Percentiles rank a stretch among this genome's conserved stretches.
Evolutionary conservation across 768 basidiomycete species (phyloP).

Genomic region (Tulasnella sp.): DNA sequence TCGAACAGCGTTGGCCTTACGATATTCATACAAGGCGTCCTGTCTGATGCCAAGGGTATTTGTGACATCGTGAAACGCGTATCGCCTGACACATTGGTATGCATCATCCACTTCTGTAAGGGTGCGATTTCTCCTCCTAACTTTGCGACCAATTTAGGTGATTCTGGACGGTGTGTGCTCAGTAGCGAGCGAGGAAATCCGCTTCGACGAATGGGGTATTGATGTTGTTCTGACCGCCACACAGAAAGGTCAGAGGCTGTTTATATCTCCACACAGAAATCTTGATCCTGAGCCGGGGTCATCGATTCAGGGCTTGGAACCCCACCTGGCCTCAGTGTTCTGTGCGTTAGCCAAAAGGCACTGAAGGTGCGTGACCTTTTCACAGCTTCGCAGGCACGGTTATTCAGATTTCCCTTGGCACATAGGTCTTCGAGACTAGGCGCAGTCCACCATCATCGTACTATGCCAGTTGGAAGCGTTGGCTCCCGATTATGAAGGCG

Average conservation of each 20-base stretch:
- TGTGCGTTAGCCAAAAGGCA: conserved; percentile 76
- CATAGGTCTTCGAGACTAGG: conserved; percentile 57
- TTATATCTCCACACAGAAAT: no score
- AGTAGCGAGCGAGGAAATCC: conserved; percentile 92
- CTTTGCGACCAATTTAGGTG: conserved; percentile 45
- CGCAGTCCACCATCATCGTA: conserved; percentile 67
- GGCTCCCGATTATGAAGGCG: conserved; percentile 90
- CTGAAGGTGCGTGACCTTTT: conserved; percentile 49
- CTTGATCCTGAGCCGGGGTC: neutral
- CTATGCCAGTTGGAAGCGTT: conserved; percentile 89
- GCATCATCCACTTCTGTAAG: neutral
- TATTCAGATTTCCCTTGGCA: neutral
- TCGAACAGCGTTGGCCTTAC: neutral
- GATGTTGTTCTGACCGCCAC: conserved; percentile 84
- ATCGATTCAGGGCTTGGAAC: conserved; percentile 58
- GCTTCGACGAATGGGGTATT: conserved; percentile 87
- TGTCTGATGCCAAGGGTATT: conserved; percentile 77
- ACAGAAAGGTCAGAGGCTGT: conserved; percentile 60
- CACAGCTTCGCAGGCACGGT: neutral
- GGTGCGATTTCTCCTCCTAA: conserved; percentile 17
- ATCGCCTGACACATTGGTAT: conserved; percentile 80
- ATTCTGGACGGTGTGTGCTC: conserved; percentile 93
- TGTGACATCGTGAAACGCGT: conserved; percentile 65
- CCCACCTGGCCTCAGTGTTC: conserved; percentile 87
- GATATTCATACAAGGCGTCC: conserved; percentile 54